phyloP scores from a whole-genome alignment of 129 eudicot genomes.

The Smallanthus sonchifolius region DNA sequence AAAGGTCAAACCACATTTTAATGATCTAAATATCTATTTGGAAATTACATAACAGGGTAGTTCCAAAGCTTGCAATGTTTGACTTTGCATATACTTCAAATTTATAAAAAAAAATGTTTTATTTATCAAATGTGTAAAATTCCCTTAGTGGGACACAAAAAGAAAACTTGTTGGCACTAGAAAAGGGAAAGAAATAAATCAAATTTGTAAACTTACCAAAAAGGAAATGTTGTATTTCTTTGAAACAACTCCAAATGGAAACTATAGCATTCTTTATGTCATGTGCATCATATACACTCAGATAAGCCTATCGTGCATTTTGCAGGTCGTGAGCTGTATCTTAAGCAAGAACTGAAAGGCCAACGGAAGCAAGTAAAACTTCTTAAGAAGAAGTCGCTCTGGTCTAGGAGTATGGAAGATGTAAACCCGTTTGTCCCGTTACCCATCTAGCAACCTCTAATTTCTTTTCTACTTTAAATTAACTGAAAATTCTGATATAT shows the following conservation, averaged over 20 bases:
- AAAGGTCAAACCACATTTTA: conserved; percentile 39
- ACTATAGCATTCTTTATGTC: background rate
- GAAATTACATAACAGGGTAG: background rate
- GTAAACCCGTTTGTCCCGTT: conserved; percentile 28
- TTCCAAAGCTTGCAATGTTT: background rate
- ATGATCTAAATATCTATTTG: background rate
- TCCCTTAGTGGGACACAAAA: background rate
- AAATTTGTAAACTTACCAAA: background rate
- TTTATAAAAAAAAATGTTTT: background rate
- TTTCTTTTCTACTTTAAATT: conserved; percentile 13
- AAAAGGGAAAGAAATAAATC: background rate
- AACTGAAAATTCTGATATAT: background rate
- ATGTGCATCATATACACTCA: background rate
- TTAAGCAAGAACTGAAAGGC: conserved; percentile 50
- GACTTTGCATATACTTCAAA: background rate
- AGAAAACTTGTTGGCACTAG: background rate
- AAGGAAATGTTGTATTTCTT: background rate
- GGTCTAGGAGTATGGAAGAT: conserved; percentile 93
- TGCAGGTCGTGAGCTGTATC: conserved; percentile 38
- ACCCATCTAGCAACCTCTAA: background rate
- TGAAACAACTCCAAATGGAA: background rate
- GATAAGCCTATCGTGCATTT: conserved; percentile 2
- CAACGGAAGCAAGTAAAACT: conserved; percentile 63
- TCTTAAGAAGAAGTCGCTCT: conserved; percentile 74
- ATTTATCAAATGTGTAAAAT: background rate